Evolutionary conservation across 768 basidiomycete species (phyloP).

Genomic region (Lactarius vividus): DNA sequence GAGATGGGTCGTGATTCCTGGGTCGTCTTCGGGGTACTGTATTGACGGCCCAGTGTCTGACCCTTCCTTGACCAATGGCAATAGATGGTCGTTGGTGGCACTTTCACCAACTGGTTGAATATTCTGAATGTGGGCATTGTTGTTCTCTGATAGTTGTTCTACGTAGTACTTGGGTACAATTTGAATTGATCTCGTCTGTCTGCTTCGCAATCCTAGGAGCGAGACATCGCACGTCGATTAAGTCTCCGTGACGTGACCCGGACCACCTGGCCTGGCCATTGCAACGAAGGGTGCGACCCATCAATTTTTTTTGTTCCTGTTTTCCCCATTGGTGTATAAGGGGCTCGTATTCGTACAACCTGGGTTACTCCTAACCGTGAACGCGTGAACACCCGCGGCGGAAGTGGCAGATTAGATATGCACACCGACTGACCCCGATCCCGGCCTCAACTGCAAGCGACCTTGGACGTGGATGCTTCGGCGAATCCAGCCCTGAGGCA

Average conservation of each 20-base stretch:
- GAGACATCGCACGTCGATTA: background rate
- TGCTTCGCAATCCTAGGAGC: constrained; percentile 1
- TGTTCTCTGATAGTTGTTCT: background rate
- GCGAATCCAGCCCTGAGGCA: background rate
- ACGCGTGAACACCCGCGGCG: constrained; percentile 12
- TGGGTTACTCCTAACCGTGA: background rate
- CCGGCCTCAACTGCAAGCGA: constrained; percentile 8
- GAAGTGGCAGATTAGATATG: background rate
- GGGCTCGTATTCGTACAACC: background rate
- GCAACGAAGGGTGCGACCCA: background rate
- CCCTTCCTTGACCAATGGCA: background rate
- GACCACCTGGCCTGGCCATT: background rate
- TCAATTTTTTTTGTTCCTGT: background rate
- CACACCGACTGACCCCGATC: background rate
- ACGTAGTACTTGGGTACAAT: background rate
- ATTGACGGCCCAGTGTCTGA: background rate
- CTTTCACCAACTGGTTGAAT: background rate
- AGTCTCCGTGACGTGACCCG: background rate
- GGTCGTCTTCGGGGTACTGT: no score
- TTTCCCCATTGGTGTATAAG: constrained; percentile 5
- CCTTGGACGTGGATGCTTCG: background rate
- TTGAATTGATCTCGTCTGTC: background rate
- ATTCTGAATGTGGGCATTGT: background rate
- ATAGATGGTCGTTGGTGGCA: background rate
- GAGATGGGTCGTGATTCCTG: background rate